Percentiles rank a stretch among this genome's conserved stretches.
Evolutionary conservation across 345 rosid species (phyloP).

Genomic region (Melastoma malabathricum): DNA sequence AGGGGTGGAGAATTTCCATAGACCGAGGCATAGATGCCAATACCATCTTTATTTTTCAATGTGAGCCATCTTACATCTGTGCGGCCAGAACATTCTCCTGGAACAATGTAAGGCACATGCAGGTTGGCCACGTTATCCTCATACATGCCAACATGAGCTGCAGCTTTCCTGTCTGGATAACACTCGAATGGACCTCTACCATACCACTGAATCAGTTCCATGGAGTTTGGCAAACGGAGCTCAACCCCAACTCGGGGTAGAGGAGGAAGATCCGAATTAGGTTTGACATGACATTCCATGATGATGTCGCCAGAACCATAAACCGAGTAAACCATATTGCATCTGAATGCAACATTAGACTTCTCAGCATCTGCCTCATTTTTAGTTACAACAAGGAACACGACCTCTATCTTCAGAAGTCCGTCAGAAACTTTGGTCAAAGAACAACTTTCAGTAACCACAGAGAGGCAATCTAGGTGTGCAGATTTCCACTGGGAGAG

Average conservation of each 20-base stretch:
- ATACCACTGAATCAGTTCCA: conserved; percentile 68
- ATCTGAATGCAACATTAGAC: conserved; percentile 34
- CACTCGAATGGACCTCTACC: conserved; percentile 98
- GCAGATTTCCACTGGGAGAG: conserved; percentile 81
- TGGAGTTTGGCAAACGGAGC: conserved; percentile 51
- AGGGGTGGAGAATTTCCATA: conserved; percentile 68
- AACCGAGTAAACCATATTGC: conserved; percentile 42
- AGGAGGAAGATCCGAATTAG: conserved; percentile 68
- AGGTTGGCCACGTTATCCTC: conserved; percentile 46
- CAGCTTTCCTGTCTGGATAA: conserved; percentile 92
- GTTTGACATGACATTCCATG: conserved; percentile 45
- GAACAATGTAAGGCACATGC: conserved; percentile 95
- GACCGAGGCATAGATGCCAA: conserved; percentile 70
- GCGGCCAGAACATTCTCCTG: conserved; percentile 84
- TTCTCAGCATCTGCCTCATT: conserved; percentile 15
- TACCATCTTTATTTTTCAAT: conserved; percentile 50
- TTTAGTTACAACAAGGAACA: conserved; percentile 27
- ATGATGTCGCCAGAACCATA: conserved; percentile 70
- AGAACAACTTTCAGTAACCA: conserved; percentile 54
- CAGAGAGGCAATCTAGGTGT: conserved; percentile 29
- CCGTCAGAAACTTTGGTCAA: conserved; percentile 25
- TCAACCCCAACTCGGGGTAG: conserved; percentile 85
- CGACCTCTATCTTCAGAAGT: conserved; percentile 35
- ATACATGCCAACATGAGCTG: conserved; percentile 70
- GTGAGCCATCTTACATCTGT: conserved; percentile 95